Percentiles rank a stretch among this genome's conserved stretches.
Evolutionary conservation across 352 stramenopile genomes (phyloP).

Genomic region (Thalassiosira livingstoniorum): DNA sequence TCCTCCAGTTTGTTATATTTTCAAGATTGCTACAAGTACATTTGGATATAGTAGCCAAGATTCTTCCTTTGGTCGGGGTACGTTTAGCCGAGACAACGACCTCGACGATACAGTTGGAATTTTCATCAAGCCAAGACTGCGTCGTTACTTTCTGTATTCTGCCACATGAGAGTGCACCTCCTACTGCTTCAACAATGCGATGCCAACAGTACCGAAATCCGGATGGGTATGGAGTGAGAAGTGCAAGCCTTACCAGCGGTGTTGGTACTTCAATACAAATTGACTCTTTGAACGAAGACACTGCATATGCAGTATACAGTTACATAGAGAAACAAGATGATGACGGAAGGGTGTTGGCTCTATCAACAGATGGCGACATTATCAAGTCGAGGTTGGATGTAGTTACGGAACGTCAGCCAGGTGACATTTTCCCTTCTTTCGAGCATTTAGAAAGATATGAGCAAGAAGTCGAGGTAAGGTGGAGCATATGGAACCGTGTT

Average conservation of each 20-base stretch:
- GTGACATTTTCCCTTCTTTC: slow-evolving; percentile 22
- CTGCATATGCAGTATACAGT: background rate
- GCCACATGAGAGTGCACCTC: background rate
- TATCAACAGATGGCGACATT: slow-evolving; percentile 9
- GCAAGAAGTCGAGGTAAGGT: slow-evolving; percentile 25
- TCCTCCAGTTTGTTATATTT: slow-evolving; percentile 33
- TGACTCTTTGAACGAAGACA: background rate
- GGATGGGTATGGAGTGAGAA: background rate
- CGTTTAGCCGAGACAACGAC: background rate
- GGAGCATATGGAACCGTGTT: too few species aligned
- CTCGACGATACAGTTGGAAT: slow-evolving; percentile 5
- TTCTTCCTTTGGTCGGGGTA: background rate
- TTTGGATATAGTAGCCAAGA: slow-evolving; percentile 3
- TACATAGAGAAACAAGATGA: slow-evolving; percentile 4
- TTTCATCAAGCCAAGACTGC: slow-evolving; percentile 13
- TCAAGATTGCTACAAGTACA: slow-evolving; percentile 8
- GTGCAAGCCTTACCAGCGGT: background rate
- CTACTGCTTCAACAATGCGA: background rate
- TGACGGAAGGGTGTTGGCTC: background rate
- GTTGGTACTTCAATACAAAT: background rate
- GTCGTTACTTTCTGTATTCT: background rate
- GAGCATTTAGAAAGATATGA: background rate
- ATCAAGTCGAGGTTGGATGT: background rate
- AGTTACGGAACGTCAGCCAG: background rate
- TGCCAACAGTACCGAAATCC: background rate